These are phyloP conservation scores for Teunomyces tritomae DNA, from an alignment of 805 yeast genomes.

Conservation along the genomic window DNA sequence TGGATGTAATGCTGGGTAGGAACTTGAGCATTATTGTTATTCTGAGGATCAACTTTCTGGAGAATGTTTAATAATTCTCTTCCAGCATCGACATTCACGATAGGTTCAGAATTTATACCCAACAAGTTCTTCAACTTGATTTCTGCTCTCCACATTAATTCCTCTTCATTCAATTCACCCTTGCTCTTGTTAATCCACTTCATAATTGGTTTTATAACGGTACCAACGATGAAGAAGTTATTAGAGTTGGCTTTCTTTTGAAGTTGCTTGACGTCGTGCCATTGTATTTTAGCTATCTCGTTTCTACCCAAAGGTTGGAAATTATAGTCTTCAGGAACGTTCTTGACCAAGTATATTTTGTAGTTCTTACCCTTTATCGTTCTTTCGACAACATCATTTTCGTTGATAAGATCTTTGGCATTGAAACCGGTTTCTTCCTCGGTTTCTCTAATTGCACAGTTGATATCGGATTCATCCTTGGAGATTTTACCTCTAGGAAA, in stretches of 20 bases:
- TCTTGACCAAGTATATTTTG: constrained; percentile 72
- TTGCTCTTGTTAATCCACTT: constrained; percentile 57
- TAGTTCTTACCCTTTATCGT: constrained; percentile 81
- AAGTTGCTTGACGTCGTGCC: constrained; percentile 59
- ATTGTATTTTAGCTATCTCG: constrained; percentile 80
- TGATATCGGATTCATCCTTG: constrained; percentile 83
- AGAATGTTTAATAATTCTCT: constrained; percentile 70
- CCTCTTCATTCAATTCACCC: constrained; percentile 50
- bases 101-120: constrained; percentile 46
- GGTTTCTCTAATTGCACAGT: constrained; percentile 90
- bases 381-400: constrained; percentile 75
- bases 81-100: constrained; percentile 57
- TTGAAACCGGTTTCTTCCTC: constrained; percentile 94
- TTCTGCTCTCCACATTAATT: constrained; percentile 63
- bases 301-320: constrained; percentile 83
- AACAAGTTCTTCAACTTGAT: constrained; percentile 59
- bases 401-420: constrained; percentile 62
- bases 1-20: constrained; percentile 15
- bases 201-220: constrained; percentile 50
- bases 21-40: not conserved
- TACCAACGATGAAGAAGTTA: constrained; percentile 44
- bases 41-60: constrained; percentile 28
- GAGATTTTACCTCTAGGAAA: constrained; percentile 97
- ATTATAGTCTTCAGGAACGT: constrained; percentile 71
- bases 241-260: constrained; percentile 38